Base-by-base conservation (phyloP, 1,284 basidiomycete genomes). In the Trichosporon ovoides region DNA sequence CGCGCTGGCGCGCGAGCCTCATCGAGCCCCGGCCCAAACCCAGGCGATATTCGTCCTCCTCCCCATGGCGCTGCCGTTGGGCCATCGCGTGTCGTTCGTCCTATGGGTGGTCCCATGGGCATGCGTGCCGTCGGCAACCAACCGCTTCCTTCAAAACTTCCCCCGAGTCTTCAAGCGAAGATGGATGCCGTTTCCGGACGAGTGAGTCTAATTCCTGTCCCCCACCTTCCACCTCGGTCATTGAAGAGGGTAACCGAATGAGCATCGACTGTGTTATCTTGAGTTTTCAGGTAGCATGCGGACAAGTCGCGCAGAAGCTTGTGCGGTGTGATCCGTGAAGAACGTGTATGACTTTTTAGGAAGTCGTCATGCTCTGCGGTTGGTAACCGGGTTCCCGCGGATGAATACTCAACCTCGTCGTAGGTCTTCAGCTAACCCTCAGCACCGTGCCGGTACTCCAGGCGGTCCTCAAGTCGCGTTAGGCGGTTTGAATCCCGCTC, bases 141-240 rank as follows among this genome's bases (percentile, higher is more conserved):
- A 67, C 68, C 68, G 38, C 71, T 74, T 68, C 73, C 69, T 38
- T 72, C 66, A n/a, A 67, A 71, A 36, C 66, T 95, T 62, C 93
- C 94, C 0, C 91, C 93, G 0, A 84, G 86, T 54, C 82, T 98
- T 55, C 91, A 93, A 72, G 90, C 90, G 60, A 96, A 94, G 80
- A 89, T 97, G 84, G 89, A 89, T 55, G 43, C 43, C 16, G 43
- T 48, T 19, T 48, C 43, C 16, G 43, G 43, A 48, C 43, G 43
- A 48, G 43, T 48, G 28, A 48, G 43, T 48, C n/a, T 48, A 13
- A 22, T 9, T 13, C 43, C 43, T n/a, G 16, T 6, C 24, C 19
- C 5, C 22, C 7, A 48, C n/a, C n/a, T n/a, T n/a, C n/a, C n/a
- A n/a, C 24, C 43, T 48, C 43, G 43, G 43, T 31, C 43, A 28